Evolutionary conservation across 768 basidiomycete genomes (phyloP).

Genomic region (Pisolithus microcarpus): DNA sequence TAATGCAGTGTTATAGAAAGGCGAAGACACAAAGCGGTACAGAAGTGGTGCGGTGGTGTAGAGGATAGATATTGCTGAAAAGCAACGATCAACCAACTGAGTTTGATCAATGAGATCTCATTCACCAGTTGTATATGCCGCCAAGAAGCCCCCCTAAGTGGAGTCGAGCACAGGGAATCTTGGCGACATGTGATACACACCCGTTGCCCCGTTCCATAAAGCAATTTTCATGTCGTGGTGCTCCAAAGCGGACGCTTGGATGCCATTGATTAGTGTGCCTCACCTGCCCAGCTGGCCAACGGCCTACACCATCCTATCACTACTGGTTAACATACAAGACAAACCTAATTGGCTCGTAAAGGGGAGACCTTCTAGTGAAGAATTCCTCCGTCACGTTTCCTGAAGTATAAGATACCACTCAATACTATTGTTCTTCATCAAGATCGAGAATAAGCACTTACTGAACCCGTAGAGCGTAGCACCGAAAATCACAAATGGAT

Average conservation of each 20-base stretch:
- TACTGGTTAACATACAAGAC: neutral
- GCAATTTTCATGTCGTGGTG: constrained; percentile 51
- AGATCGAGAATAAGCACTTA: no score
- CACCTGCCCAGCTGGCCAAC: constrained; percentile 83
- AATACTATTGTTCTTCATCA: no score
- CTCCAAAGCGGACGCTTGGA: no score
- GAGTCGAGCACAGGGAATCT: neutral
- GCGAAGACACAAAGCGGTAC: constrained; percentile 79
- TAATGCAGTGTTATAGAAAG: constrained; percentile 68
- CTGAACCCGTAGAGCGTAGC: no score
- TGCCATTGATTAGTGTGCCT: constrained; percentile 72
- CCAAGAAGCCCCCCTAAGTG: constrained; percentile 41
- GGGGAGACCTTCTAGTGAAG: no score
- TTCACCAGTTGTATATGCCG: constrained; percentile 43
- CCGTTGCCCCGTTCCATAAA: constrained; percentile 66
- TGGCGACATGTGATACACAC: constrained; percentile 43
- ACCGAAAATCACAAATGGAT: no score
- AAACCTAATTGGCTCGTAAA: no score
- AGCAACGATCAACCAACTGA: neutral
- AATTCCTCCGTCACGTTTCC: no score
- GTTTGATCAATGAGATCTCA: neutral
- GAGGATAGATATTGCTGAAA: constrained; percentile 68
- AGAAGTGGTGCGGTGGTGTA: constrained; percentile 83
- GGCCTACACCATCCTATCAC: constrained; percentile 35
- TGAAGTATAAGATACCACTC: no score